Percentiles rank a stretch among this genome's conserved stretches.
Conservation (phyloP, 257 asterid genomes). For the Dorcoceras hygrometricum region DNA sequence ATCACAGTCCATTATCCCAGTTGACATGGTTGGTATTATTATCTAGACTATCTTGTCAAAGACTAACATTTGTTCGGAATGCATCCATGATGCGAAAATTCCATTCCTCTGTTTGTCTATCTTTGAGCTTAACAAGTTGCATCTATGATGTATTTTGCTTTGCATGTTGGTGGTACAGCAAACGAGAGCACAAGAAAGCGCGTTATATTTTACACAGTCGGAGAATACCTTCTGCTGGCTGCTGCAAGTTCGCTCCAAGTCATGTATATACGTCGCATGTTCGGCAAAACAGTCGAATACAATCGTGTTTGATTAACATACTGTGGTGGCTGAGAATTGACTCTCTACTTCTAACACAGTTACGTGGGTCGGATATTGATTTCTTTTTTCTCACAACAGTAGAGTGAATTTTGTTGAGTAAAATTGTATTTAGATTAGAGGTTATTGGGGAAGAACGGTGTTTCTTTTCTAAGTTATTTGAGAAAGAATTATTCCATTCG, state of each 20-base stretch:
- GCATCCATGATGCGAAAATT: neutral
- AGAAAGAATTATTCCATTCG: too few species aligned
- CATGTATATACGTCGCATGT: constrained; percentile 61
- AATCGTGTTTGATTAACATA: constrained; percentile 58
- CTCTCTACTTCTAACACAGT: too few species aligned
- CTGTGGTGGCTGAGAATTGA: neutral
- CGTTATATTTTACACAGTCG: constrained; percentile 72
- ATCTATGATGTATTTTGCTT: neutral
- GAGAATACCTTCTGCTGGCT: constrained; percentile 64
- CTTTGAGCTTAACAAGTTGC: neutral
- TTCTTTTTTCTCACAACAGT: too few species aligned
- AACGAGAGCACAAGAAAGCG: constrained; percentile 82
- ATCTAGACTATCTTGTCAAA: neutral
- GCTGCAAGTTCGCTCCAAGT: constrained; percentile 65
- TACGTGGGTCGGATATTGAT: too few species aligned
- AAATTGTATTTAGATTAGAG: too few species aligned
- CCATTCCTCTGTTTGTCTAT: neutral
- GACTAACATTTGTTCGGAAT: neutral
- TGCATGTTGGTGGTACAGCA: constrained; percentile 50
- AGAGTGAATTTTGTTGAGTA: too few species aligned
- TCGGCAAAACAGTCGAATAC: constrained; percentile 67
- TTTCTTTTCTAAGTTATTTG: too few species aligned
- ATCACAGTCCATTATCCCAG: neutral
- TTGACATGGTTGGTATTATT: neutral
- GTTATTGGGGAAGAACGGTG: too few species aligned